Evolutionary conservation across 768 basidiomycete species (phyloP).

Genomic region (Suillus subalutaceus): DNA sequence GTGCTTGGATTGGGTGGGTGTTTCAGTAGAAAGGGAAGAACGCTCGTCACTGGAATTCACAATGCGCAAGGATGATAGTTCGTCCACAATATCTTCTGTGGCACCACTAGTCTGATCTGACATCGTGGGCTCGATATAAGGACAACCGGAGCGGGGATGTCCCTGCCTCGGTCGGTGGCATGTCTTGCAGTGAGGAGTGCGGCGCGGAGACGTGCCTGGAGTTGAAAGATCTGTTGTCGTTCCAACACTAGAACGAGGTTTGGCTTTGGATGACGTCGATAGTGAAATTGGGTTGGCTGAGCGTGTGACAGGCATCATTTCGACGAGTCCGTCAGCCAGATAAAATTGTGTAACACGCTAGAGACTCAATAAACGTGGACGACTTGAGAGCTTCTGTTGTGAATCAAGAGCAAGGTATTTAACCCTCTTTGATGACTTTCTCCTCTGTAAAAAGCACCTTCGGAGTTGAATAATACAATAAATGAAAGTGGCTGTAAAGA

Average conservation of each 20-base stretch:
- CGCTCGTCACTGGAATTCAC: conserved; percentile 27
- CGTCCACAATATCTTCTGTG: conserved; percentile 39
- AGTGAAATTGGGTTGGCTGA: conserved; percentile 25
- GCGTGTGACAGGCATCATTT: conserved; percentile 32
- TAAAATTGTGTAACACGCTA: not conserved
- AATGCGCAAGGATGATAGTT: conserved; percentile 51
- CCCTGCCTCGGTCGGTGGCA: conserved; percentile 58
- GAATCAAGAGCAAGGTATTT: not conserved
- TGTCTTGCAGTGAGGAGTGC: conserved; percentile 54
- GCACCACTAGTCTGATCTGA: conserved; percentile 19
- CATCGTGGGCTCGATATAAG: conserved; percentile 39
- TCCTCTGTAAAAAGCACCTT: not conserved
- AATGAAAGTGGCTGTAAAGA: not conserved
- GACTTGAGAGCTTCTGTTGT: not conserved
- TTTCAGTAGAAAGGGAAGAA: conserved; percentile 9
- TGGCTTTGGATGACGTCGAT: conserved; percentile 30
- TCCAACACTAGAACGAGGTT: conserved; percentile 16
- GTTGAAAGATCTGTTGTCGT: conserved; percentile 16
- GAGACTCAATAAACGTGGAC: not conserved
- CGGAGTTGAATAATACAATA: not conserved
- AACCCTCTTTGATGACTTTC: not conserved
- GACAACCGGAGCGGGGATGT: conserved; percentile 67
- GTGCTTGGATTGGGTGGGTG: conserved; percentile 8
- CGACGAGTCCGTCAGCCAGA: not conserved
- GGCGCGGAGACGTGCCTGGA: conserved; percentile 48